Evolutionary conservation across 2,329 filamentous ascomycete species (phyloP).

Genomic region (Aspergillus oerlinghausenensis): DNA sequence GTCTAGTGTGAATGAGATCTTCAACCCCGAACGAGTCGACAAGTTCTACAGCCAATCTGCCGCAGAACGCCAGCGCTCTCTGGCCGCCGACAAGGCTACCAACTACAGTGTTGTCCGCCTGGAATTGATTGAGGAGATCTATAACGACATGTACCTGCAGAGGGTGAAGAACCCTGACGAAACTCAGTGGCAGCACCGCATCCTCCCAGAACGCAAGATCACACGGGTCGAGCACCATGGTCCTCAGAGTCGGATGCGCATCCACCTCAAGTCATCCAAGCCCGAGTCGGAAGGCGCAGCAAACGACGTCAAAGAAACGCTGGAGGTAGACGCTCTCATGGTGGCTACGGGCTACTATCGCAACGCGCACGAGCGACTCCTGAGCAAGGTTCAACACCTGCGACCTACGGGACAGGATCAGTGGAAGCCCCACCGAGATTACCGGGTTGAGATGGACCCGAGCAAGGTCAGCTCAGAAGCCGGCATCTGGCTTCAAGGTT

Average conservation of each 20-base stretch:
- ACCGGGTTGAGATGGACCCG: conserved; percentile 67
- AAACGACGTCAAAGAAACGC: conserved; percentile 49
- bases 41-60: conserved; percentile 65
- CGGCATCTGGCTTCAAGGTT: conserved; percentile 89
- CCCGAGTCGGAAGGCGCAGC: conserved; percentile 28
- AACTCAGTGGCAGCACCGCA: conserved; percentile 73
- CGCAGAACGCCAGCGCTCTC: conserved; percentile 54
- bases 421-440: conserved; percentile 71
- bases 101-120: conserved; percentile 94
- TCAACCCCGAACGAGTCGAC: conserved; percentile 83
- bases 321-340: conserved; percentile 77
- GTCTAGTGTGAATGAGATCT: conserved; percentile 83
- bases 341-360: conserved; percentile 83
- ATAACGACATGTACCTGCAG: conserved; percentile 83
- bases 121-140: conserved; percentile 83
- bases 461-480: conserved; percentile 66
- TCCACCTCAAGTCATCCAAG: conserved; percentile 54
- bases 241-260: conserved; percentile 49
- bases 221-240: conserved; percentile 54
- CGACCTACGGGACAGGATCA: conserved; percentile 55
- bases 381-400: conserved; percentile 62
- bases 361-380: conserved; percentile 71
- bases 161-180: conserved; percentile 66
- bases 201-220: conserved; percentile 66
- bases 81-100: conserved; percentile 72